A percentile compares a stretch with the other conserved stretches of the same genome.
Conservation (phyloP, 225 moss, liverwort and hornwort genomes). For the Physcomitrium patens region DNA sequence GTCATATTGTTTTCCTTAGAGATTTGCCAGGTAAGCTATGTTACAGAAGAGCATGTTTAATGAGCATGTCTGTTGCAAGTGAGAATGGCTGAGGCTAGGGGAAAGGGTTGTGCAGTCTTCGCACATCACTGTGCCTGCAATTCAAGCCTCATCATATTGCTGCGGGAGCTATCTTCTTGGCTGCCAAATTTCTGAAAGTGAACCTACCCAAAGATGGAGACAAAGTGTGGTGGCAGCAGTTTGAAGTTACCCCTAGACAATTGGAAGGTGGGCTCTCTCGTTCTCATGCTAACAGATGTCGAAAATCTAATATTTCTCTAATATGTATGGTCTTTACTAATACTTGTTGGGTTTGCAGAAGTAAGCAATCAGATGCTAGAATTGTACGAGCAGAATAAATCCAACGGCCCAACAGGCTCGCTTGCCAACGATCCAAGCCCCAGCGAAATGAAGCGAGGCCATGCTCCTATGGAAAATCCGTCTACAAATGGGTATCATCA, state of each 20-base stretch:
- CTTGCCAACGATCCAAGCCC: slow-evolving; percentile 71
- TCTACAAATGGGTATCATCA: slow-evolving; percentile 73
- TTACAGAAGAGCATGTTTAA: slow-evolving; percentile 51
- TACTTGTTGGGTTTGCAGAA: slow-evolving; percentile 59
- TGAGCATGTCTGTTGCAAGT: slow-evolving; percentile 54
- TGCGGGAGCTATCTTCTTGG: slow-evolving; percentile 94
- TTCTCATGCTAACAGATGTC: not conserved
- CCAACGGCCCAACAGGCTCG: slow-evolving; percentile 64
- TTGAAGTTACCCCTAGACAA: slow-evolving; percentile 84
- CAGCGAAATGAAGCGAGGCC: slow-evolving; percentile 52
- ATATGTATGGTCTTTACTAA: no score
- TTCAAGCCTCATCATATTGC: slow-evolving; percentile 98
- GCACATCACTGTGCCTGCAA: slow-evolving; percentile 95
- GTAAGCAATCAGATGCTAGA: slow-evolving; percentile 98
- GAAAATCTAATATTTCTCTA: no score
- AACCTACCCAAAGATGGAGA: slow-evolving; percentile 89
- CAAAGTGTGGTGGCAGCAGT: slow-evolving; percentile 98
- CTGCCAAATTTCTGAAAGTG: slow-evolving; percentile 95
- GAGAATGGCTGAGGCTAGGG: slow-evolving; percentile 61
- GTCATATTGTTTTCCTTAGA: slow-evolving; percentile 59
- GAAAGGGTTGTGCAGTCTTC: slow-evolving; percentile 87
- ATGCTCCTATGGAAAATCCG: slow-evolving; percentile 49
- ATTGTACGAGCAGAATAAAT: slow-evolving; percentile 92
- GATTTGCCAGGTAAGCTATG: slow-evolving; percentile 62
- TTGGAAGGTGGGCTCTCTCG: slow-evolving; percentile 70